Evolutionary conservation across 2,329 filamentous ascomycete species (phyloP).

Genomic region (Dactylella cylindrospora): DNA sequence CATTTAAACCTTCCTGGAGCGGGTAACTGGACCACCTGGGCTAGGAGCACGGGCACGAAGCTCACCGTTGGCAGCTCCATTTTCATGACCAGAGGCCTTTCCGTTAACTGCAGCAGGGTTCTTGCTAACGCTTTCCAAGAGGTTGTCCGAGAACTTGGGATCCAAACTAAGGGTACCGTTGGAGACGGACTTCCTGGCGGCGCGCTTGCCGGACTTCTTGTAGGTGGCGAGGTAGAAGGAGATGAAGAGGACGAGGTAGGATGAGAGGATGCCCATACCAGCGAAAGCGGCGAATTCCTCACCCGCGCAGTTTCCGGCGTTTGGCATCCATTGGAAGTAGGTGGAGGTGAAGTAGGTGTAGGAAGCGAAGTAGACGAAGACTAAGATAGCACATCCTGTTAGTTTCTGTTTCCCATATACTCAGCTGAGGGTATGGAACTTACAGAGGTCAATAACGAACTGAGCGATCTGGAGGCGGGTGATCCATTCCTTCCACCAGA

Average conservation of each 20-base stretch:
- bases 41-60: slow-evolving; percentile 54
- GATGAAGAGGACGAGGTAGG: slow-evolving; percentile 97
- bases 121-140: slow-evolving; percentile 57
- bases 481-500: slow-evolving; percentile 99
- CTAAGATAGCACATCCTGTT: slow-evolving; percentile 54
- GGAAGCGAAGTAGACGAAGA: slow-evolving; percentile 98
- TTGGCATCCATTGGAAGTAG: slow-evolving; percentile 85
- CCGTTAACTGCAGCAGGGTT: slow-evolving; percentile 56
- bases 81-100: slow-evolving; percentile 56
- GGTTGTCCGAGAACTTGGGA: slow-evolving; percentile 72
- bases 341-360: slow-evolving; percentile 96
- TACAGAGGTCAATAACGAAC: slow-evolving; percentile 95
- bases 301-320: slow-evolving; percentile 80
- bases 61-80: slow-evolving; percentile 51
- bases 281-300: slow-evolving; percentile 96
- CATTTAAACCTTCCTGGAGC: slow-evolving; percentile 69
- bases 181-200: slow-evolving; percentile 72
- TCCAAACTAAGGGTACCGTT: slow-evolving; percentile 72
- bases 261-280: slow-evolving; percentile 87
- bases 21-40: slow-evolving; percentile 59
- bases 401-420: background rate
- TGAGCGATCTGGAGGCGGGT: slow-evolving; percentile 96
- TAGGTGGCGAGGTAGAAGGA: slow-evolving; percentile 98
- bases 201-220: slow-evolving; percentile 78
- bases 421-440: slow-evolving; percentile 50